Base-by-base conservation (phyloP, 2,329 filamentous ascomycete genomes). In the Chaetomium sp. region DNA sequence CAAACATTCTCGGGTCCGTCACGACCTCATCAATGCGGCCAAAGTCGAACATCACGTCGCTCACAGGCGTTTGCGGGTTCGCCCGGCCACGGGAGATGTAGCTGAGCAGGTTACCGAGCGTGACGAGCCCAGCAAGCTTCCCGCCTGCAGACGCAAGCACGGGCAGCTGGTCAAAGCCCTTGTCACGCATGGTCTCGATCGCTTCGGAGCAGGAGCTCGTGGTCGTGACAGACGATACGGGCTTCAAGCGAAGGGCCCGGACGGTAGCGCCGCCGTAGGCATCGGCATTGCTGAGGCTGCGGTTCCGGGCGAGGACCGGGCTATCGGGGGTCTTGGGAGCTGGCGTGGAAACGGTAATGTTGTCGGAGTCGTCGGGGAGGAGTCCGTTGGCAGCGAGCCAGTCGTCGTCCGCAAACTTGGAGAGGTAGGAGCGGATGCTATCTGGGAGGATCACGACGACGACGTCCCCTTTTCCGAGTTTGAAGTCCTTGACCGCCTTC, bases 381-480 rank as follows among this genome's bases (percentile, higher is more conserved):
- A 99, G 88, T 69, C 92, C 87, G 74, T 99, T 99, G 61, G 94
- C 94, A 10, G 91, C 91, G 54, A 99, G 85, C 95, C 94, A 99
- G 76, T 97, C 94, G 69, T 99, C 95, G 70, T 99, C 94, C 62
- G 91, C 91, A 70, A 99, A 99, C 81, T 99, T 99, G 76, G 88
- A 92, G 33, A 99, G 84, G 72, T 99, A 99, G 73, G 90, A 96
- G 67, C 94, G 83, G 69, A 99, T 97, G 75, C 91, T 96, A 72
- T 99, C 94, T 1, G 94, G 95, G 14, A 96, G 78, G 52, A 99
- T 77, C 34, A 96, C 91, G 34, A 99, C 94, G 0, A 97, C 84
- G 1, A 91, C 84, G 67, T 99, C 91, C 55, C 88, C 88, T 69
- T 91, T 88, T 34, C 71, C 70, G 4, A 69, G 67, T 41, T 69